phyloP scores from a whole-genome alignment of 1,284 basidiomycete genomes.

The Melampsora abietis-canadensis region DNA sequence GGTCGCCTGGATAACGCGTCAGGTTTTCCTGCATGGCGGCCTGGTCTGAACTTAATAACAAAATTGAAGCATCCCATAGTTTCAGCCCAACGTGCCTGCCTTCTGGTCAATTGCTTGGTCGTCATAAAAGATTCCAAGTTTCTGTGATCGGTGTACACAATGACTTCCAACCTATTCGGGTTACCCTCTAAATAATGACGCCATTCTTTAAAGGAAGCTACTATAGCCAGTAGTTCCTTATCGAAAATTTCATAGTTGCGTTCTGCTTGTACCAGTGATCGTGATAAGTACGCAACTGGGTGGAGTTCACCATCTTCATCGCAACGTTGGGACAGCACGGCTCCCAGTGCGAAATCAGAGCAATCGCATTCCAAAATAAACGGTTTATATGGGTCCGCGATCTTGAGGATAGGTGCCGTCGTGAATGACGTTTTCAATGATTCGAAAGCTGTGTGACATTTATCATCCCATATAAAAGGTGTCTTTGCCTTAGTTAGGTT shows the following conservation, averaged over 20 bases:
- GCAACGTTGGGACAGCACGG: background rate
- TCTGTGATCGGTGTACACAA: conserved; percentile 13
- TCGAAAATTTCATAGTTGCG: no score
- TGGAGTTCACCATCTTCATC: background rate
- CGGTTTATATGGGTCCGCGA: no score
- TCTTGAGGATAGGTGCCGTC: background rate
- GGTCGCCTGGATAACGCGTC: no score
- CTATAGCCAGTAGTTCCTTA: conserved; percentile 15
- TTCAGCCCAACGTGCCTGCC: no score
- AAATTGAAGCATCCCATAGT: no score
- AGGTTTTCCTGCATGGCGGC: no score
- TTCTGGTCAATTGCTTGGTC: no score
- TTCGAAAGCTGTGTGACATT: background rate
- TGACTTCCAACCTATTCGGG: background rate
- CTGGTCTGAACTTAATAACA: no score
- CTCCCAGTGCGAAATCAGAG: conserved; percentile 7
- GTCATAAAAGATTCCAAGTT: conserved; percentile 17
- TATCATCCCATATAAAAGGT: background rate
- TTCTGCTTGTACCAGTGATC: no score
- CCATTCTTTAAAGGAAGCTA: background rate
- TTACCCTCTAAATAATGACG: no score
- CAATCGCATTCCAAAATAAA: conserved; percentile 21
- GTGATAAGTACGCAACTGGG: no score
- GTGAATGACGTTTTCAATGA: background rate
- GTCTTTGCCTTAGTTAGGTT: conserved; percentile 3